Evolutionary conservation across 345 rosid species (phyloP).

Genomic region (Excoecaria agallocha): DNA sequence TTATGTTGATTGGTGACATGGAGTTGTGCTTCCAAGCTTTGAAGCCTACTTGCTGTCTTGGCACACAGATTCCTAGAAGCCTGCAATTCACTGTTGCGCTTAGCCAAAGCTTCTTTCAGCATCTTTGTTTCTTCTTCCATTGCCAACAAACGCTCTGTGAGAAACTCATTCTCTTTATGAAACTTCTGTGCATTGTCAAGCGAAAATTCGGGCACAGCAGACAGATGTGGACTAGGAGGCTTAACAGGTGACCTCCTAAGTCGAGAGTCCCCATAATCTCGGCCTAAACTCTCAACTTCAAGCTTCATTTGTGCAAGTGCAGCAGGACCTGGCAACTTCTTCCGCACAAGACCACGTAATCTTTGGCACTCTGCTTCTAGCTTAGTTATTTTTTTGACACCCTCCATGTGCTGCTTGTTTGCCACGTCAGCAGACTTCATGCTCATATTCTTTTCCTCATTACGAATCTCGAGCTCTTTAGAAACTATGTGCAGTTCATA

Average conservation of each 20-base stretch:
- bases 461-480: constrained; percentile 90
- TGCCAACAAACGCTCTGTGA: constrained; percentile 70
- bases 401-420: constrained; percentile 86
- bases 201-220: constrained; percentile 59
- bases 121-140: constrained; percentile 99
- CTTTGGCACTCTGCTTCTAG: constrained; percentile 96
- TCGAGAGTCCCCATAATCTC: constrained; percentile 70
- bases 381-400: constrained; percentile 84
- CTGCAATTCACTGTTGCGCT: constrained; percentile 83
- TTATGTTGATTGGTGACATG: constrained; percentile 42
- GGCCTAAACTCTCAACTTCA: constrained; percentile 89
- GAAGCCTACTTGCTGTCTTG: constrained; percentile 72
- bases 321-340: constrained; percentile 98
- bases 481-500: constrained; percentile 74
- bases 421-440: constrained; percentile 90
- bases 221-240: constrained; percentile 59
- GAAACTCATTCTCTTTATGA: constrained; percentile 73
- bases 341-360: constrained; percentile 80
- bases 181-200: constrained; percentile 67
- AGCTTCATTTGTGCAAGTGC: constrained; percentile 98
- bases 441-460: constrained; percentile 96
- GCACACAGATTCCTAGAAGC: constrained; percentile 94
- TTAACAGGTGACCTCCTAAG: constrained; percentile 69
- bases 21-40: constrained; percentile 63
- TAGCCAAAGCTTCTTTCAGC: constrained; percentile 94